A percentile compares a stretch with the other conserved stretches of the same genome.
phyloP scores from a whole-genome alignment of 768 basidiomycete species.

The Gloeopeniophorella convolvens region DNA sequence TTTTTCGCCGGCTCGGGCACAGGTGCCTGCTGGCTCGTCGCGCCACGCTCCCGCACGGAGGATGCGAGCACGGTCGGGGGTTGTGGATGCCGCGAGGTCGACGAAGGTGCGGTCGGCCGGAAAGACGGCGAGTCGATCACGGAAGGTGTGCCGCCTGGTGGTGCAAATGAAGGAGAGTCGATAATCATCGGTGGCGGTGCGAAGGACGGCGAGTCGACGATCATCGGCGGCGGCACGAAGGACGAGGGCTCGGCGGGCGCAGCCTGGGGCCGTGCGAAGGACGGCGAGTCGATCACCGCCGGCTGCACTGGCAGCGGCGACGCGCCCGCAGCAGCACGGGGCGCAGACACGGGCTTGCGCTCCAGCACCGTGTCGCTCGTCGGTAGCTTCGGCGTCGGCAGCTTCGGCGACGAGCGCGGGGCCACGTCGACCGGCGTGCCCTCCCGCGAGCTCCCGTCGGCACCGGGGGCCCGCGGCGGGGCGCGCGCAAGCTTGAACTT shows the following conservation, averaged over 20 bases:
- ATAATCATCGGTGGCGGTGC: not conserved
- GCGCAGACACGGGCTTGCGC: not conserved
- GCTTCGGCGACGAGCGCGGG: constrained; percentile 25
- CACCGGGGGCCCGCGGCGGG: constrained; percentile 3
- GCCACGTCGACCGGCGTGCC: constrained; percentile 19
- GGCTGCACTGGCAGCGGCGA: not conserved
- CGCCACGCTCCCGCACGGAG: constrained; percentile 16
- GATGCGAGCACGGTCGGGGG: constrained; percentile 21
- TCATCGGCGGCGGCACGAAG: no score
- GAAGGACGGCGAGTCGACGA: constrained; percentile 21
- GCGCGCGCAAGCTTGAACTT: constrained; percentile 25
- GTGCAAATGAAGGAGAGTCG: no score
- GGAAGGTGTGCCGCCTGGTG: no score
- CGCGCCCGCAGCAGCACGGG: not conserved
- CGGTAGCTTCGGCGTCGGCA: constrained; percentile 26
- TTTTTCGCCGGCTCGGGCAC: constrained; percentile 14
- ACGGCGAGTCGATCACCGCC: constrained; percentile 21
- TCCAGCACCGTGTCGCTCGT: constrained; percentile 6
- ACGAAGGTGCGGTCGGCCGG: no score
- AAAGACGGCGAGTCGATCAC: constrained; percentile 26
- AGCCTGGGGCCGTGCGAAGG: constrained; percentile 13
- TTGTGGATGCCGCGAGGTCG: no score
- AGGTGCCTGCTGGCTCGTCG: not conserved
- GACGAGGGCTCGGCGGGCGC: no score
- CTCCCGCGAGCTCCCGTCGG: not conserved